These are phyloP conservation scores for Phytopythium delawarense DNA, from an alignment of 352 stramenopile genomes.

Conservation along the genomic window DNA sequence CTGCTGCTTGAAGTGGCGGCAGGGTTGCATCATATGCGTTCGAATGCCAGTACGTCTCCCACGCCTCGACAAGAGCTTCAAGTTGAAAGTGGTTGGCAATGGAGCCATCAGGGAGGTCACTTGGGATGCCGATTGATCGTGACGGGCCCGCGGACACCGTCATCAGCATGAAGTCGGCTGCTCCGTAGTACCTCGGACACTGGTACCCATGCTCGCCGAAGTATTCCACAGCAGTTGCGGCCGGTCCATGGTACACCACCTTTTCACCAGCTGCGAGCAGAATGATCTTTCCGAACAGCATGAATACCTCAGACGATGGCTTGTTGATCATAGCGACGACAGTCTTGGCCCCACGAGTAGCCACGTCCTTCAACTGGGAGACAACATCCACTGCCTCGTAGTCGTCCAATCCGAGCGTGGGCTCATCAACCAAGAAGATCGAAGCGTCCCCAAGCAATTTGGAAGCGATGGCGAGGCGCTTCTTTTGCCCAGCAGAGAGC, in stretches of 20 bases:
- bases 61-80: too few relatives aligned
- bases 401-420: conserved; percentile 47
- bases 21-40: too few relatives aligned
- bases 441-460: conserved; percentile 70
- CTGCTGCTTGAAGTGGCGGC: background rate
- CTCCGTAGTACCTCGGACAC: conserved; percentile 37
- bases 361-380: conserved; percentile 47
- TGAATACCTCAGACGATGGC: conserved; percentile 51
- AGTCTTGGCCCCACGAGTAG: conserved; percentile 47
- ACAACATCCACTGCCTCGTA: conserved; percentile 41
- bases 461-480: conserved; percentile 69
- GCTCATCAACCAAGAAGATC: conserved; percentile 78
- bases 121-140: too few relatives aligned
- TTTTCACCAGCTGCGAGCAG: conserved; percentile 29
- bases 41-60: too few relatives aligned
- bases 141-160: background rate
- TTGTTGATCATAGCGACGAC: conserved; percentile 83
- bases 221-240: conserved; percentile 19
- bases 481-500: conserved; percentile 74
- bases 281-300: conserved; percentile 33
- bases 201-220: conserved; percentile 24
- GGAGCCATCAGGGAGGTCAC: background rate
- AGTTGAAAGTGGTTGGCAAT: too few relatives aligned
- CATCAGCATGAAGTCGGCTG: conserved; percentile 31
- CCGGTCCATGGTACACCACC: conserved; percentile 30